Base-by-base conservation (phyloP, 2,329 filamentous ascomycete species). In the Talaromyces sp. region DNA sequence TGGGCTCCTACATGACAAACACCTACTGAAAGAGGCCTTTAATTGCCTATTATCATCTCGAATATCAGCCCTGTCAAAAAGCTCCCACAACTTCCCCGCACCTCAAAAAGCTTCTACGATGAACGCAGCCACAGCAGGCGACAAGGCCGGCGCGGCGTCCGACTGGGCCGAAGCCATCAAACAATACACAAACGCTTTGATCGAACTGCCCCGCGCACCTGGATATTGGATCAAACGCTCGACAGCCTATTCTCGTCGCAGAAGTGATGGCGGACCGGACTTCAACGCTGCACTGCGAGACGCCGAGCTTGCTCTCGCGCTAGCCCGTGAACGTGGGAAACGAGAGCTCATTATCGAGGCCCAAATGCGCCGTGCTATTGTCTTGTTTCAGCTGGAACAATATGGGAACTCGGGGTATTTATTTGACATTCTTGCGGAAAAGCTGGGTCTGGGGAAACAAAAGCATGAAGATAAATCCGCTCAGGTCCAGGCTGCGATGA, bases 151-250 rank as follows among this genome's bases (percentile, higher is more conserved):
- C 60, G 77, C 84, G 29, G 78, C 76, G 9, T 82, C 82, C 56
- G 82, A 93, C 62, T 93, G 86, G 74, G 77, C 82, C 5, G 80
- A 82, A 53, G 92, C 90, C 51, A 84, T 96, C 66, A 73, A 79
- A 38, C 83, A 87, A 67, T 88, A 89, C 64, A 89, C 88, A 8
- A 75, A 79, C 43, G 91, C 90, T 7, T 79, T 96, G 27, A 67
- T 74, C 35, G 77, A 85, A 63, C 81, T 81, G 13, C 86, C 88
- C 0, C 80, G 79, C 43, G 91, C 90, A 2, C 89, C 91, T 1
- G 77, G 84, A 55, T 97, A 95, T 84, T 88, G 93, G 64, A 85
- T 95, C 64, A 86, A 89, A 66, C 90, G 93, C 21, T 89, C 91
- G 4, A 91, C 87, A 49, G 91, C 91, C 43, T 88, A 92, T 71